Evolutionary conservation across 73 alveolate species (phyloP).

Genomic region (Paramecium sonneborni): DNA sequence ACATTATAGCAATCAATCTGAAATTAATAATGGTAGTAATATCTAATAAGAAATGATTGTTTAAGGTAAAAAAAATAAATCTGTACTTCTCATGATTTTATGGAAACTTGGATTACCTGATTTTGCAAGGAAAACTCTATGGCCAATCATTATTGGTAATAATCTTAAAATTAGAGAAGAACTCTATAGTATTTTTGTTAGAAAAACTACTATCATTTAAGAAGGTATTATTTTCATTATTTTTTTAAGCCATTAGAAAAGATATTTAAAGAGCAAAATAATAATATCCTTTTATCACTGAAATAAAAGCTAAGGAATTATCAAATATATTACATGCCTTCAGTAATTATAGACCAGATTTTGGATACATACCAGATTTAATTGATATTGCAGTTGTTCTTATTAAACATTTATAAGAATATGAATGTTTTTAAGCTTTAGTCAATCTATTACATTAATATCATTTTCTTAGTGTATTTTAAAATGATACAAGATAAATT

Average conservation of each 20-base stretch:
- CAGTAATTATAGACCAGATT: constrained; percentile 85
- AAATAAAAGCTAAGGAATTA: constrained; percentile 62
- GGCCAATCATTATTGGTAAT: constrained; percentile 87
- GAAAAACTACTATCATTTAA: constrained; percentile 12
- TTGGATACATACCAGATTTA: constrained; percentile 76
- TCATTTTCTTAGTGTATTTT: constrained; percentile 79
- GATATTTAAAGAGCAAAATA: neutral
- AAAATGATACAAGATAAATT: constrained; percentile 80
- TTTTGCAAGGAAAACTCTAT: constrained; percentile 84
- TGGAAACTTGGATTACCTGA: constrained; percentile 94
- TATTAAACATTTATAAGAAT: constrained; percentile 77
- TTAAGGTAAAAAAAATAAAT: constrained; percentile 9
- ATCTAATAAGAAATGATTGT: neutral
- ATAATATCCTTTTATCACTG: neutral
- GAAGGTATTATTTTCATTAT: constrained; percentile 37
- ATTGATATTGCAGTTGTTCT: constrained; percentile 75
- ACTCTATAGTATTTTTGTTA: constrained; percentile 70
- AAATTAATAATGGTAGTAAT: neutral
- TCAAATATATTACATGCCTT: constrained; percentile 73
- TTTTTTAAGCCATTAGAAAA: constrained; percentile 33
- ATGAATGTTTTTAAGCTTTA: constrained; percentile 78
- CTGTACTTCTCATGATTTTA: constrained; percentile 27
- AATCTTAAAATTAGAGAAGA: constrained; percentile 80
- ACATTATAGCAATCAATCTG: neutral
- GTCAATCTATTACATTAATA: constrained; percentile 79